These are phyloP conservation scores for Artemisia tridentata DNA, from an alignment of 129 eudicot genomes.

Conservation along the genomic window DNA sequence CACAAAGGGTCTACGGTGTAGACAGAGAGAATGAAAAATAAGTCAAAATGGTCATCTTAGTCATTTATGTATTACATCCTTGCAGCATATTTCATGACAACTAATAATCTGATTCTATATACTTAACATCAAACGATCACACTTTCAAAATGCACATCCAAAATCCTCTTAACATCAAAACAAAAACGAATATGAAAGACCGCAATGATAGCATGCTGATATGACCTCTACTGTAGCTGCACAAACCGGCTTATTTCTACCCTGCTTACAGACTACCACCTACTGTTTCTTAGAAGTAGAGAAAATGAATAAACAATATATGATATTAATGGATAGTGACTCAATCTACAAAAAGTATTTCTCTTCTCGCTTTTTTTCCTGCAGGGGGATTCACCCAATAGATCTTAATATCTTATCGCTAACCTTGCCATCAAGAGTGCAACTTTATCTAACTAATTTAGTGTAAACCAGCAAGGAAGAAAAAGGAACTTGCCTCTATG, in stretches of 20 bases:
- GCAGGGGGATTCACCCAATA: constrained; percentile 4
- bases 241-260: not conserved
- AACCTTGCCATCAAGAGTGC: constrained; percentile 1
- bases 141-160: no score
- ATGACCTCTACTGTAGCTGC: constrained; percentile 16
- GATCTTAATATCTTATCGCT: constrained; percentile 1
- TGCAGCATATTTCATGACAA: no score
- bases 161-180: not conserved
- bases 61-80: no score
- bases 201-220: no score
- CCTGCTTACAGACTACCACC: not conserved
- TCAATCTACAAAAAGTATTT: no score
- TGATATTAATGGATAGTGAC: not conserved
- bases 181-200: no score
- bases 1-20: no score
- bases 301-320: not conserved
- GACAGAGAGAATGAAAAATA: no score
- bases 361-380: not conserved
- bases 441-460: not conserved
- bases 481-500: not conserved
- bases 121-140: no score
- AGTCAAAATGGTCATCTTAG: no score
- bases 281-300: not conserved
- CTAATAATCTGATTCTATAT: no score
- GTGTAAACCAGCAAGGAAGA: not conserved